These are phyloP conservation scores for Saturnispora silvae DNA, from an alignment of 805 yeast species.

Conservation along the genomic window DNA sequence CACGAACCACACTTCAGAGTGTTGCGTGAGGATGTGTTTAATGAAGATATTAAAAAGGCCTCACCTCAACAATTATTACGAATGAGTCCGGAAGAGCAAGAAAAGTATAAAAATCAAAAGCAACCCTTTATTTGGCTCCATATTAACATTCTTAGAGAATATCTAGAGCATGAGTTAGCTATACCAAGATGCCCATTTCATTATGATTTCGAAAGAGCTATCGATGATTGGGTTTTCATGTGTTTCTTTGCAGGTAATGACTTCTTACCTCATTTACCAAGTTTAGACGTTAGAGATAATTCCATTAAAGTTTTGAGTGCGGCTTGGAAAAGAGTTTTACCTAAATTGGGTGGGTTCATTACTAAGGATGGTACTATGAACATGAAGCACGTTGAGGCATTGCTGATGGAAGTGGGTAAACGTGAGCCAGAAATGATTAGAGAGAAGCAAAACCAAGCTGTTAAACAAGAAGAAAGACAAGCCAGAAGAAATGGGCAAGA, in stretches of 20 bases:
- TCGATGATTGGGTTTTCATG: conserved; percentile 98
- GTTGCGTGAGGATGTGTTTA: conserved; percentile 92
- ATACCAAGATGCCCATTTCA: conserved; percentile 60
- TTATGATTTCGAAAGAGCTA: conserved; percentile 87
- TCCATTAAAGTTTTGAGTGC: conserved; percentile 74
- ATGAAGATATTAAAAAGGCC: conserved; percentile 44
- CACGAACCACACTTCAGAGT: conserved; percentile 96
- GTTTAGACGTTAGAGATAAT: conserved; percentile 88
- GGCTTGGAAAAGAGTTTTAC: conserved; percentile 72
- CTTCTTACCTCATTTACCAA: conserved; percentile 92
- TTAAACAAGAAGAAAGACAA: conserved; percentile 52
- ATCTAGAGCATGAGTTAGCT: conserved; percentile 68
- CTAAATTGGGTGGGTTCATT: conserved; percentile 61
- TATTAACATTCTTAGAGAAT: conserved; percentile 77
- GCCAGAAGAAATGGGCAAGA: conserved; percentile 47
- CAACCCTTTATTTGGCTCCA: conserved; percentile 95
- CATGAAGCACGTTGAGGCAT: conserved; percentile 61
- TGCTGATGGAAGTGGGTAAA: conserved; percentile 52
- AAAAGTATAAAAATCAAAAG: conserved; percentile 34
- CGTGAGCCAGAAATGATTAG: conserved; percentile 75
- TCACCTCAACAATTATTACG: conserved; percentile 36
- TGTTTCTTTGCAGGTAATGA: conserved; percentile 98
- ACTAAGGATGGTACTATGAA: conserved; percentile 85
- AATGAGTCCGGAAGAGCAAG: conserved; percentile 51
- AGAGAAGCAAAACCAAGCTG: conserved; percentile 57